Base-by-base conservation (phyloP, 1,284 basidiomycete species). In the Baeospora myosura region DNA sequence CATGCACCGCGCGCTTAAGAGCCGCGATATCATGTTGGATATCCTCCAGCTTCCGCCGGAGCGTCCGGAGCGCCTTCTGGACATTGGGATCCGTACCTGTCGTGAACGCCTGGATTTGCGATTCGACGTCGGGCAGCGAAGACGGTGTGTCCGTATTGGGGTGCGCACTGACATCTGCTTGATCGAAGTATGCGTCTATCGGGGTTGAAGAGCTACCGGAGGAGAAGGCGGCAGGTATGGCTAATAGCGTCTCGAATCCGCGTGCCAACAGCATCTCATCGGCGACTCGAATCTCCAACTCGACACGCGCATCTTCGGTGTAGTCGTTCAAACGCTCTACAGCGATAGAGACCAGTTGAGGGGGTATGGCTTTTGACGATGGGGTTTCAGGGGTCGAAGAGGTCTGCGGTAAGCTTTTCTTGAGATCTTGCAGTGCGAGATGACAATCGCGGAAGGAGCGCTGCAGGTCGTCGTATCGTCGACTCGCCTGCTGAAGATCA, bases 251-350 rank as follows among this genome's bases (percentile, higher is more conserved):
- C 52, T 84, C 79, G 49, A 82, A 89, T 1, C 88, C 88, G 5
- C 72, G 71, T 7, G 69, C 68, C 0, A 84, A 68, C 6, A 91
- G 70, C 25, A 76, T 75, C 50, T 89, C 88, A 58, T 93, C 89
- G 1, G 86, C 76, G 11, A 84, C 65, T 16, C 79, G 78, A 38
- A 93, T 92, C 63, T 93, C 89, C 14, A 92, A 66, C 55, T 92
- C 89, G 2, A 93, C 89, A 1, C 87, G 75, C 0, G 80, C 81
- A 52, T 93, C 89, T 59, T 92, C 89, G 16, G 80, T 78, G 49
- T 78, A 88, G 57, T 93, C 87, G 49, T 81, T 72, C 29, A 93
- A 65, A 1, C 85, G 72, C 35, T 81, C 72, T 3, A 88, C 65
- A 1, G 80, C 76, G 0, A 66, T 68, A 14, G 63, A 61, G 3